Evolutionary conservation across 2,329 filamentous ascomycete genomes (phyloP), one percentile per base, ranked within the genome.

Genomic region (Macrophomina phaseolina): DNA sequence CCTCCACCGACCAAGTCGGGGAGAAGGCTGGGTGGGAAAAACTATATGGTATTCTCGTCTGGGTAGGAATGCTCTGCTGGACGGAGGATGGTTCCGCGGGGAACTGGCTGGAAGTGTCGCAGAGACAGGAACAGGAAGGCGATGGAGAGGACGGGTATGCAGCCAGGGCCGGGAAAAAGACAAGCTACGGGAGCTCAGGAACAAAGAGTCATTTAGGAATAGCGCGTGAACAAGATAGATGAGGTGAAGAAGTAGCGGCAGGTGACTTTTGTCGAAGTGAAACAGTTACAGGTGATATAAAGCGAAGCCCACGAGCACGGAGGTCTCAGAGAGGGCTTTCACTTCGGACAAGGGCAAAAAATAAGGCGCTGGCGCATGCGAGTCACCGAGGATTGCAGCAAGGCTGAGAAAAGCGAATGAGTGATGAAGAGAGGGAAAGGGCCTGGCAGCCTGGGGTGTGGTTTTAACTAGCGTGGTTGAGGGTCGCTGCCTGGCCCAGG

Each of bases 261-360:
- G 63, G 52, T 65, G 63, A 65, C 63, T 56, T 23, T 7, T 48
- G 58, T 3, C 5, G 28, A 28, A 56, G 49, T 48, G 51, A 65
- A 46, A 65, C 49, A 34, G 63, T 51, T 45, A 65, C 63, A 56
- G 16, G 38, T 65, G 63, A 65, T 62, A 62, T 62, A 49, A 49
- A 38, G 56, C 7, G 28, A 16, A 16, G 55, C 18, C 38, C 46
- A 62, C 46, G 46, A 63, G 40, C 30, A 52, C 45, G 8, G 46
- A 38, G 45, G 61, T 53, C 34, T 64, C 61, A 9, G 61, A 18
- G 49, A 30, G 18, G 5, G 23, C 34, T 40, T 38, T 45, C 18
- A 46, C 14, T n/a, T 32, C 36, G 60, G 30, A 51, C 48, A 45
- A 46, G 23, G 45, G 34, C 18, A 36, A n/a, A 23, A 12, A 38